Evolutionary conservation across 345 rosid species (phyloP).

Genomic region (Salix suchowensis): DNA sequence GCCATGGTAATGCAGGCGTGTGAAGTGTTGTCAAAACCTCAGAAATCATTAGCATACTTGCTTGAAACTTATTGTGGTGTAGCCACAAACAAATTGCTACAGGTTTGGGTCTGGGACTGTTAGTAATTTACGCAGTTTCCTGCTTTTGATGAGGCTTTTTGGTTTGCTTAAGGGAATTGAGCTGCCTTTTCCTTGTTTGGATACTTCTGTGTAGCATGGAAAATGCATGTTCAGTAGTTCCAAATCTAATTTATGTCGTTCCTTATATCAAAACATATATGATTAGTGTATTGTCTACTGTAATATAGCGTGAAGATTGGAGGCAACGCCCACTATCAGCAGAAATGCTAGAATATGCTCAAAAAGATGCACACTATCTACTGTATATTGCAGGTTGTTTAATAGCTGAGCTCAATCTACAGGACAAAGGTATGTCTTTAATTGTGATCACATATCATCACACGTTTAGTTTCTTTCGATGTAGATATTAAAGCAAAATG

Average conservation of each 20-base stretch:
- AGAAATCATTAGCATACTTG: constrained; percentile 79
- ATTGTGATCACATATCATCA: not conserved
- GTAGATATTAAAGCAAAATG: not conserved
- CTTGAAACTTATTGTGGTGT: constrained; percentile 79
- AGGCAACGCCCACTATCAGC: constrained; percentile 83
- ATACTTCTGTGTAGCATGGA: not conserved
- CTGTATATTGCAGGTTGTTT: constrained; percentile 61
- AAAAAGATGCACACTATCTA: constrained; percentile 80
- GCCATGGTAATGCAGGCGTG: constrained; percentile 58
- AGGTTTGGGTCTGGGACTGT: constrained; percentile 41
- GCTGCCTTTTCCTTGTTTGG: not conserved
- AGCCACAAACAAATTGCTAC: constrained; percentile 71
- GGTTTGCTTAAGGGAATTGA: not conserved
- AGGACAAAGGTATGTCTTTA: constrained; percentile 46
- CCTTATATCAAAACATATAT: not conserved
- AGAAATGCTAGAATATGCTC: constrained; percentile 79
- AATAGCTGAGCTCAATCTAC: constrained; percentile 60
- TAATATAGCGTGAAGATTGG: constrained; percentile 90
- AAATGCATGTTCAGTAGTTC: not conserved
- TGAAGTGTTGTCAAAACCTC: constrained; percentile 80
- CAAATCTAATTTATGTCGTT: not conserved
- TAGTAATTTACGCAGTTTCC: not conserved
- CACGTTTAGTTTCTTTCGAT: not conserved
- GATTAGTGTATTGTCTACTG: constrained; percentile 10
- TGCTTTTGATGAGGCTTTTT: constrained; percentile 10